Percentiles rank a stretch among this genome's conserved stretches.
phyloP scores from a whole-genome alignment of 257 asterid species.

The Solanum okadae region DNA sequence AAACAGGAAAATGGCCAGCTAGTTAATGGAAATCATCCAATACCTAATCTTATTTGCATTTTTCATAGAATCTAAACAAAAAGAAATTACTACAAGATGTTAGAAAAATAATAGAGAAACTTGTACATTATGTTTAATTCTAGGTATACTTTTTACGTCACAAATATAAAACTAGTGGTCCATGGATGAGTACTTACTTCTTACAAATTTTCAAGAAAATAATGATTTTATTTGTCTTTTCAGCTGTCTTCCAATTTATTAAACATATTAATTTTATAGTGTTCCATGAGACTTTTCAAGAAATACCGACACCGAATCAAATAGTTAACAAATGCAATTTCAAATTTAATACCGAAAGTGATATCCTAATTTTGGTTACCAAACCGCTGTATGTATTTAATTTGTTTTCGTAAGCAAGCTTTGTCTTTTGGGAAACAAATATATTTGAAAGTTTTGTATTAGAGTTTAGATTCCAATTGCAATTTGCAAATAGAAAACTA shows the following conservation, averaged over 20 bases:
- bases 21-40: neutral
- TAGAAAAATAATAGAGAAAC: neutral
- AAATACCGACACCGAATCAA: neutral
- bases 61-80: neutral
- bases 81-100: neutral
- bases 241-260: neutral
- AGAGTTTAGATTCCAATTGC: neutral
- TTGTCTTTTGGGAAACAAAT: neutral
- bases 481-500: neutral
- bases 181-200: neutral
- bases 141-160: neutral
- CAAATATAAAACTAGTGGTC: neutral
- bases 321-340: neutral
- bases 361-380: neutral
- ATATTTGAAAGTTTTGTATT: neutral
- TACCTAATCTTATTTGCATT: neutral
- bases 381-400: neutral
- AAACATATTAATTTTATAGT: neutral
- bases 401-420: neutral
- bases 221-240: neutral
- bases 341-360: neutral
- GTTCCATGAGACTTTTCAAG: neutral
- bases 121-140: no score
- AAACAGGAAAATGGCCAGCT: neutral
- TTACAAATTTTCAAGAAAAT: neutral